Conservation (phyloP, 148 eudicot species). For the Polygonum aviculare region DNA sequence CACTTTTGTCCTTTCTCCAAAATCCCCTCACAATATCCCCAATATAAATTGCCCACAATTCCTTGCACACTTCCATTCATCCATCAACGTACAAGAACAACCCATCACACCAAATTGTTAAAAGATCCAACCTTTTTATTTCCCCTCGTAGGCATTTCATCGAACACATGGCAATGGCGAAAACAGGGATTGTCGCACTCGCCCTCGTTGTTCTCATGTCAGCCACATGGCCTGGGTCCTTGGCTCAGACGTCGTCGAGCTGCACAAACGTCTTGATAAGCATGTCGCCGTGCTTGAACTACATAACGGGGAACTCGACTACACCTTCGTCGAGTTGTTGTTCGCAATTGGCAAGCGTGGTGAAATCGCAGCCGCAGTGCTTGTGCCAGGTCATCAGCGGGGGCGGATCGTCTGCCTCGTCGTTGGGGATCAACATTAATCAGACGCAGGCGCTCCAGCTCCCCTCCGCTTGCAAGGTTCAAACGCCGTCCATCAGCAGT, state of each 20-base stretch:
- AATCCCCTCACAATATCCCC: not conserved
- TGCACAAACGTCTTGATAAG: conserved; percentile 33
- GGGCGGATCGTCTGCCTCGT: conserved; percentile 22
- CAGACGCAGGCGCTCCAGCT: conserved; percentile 31
- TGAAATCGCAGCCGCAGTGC: conserved; percentile 43
- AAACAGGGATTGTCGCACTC: conserved; percentile 8
- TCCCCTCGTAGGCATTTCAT: conserved; percentile 2
- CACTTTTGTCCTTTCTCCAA: not conserved
- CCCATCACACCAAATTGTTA: not conserved
- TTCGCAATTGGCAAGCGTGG: conserved; percentile 34
- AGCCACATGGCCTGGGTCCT: conserved; percentile 14
- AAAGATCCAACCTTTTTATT: not conserved
- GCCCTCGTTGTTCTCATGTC: conserved; percentile 13
- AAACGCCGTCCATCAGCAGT: conserved; percentile 31
- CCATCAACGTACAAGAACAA: not conserved
- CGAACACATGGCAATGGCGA: conserved; percentile 12
- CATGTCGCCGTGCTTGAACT: conserved; percentile 54
- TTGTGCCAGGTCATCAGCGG: conserved; percentile 29
- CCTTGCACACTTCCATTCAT: not conserved
- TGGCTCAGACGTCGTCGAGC: conserved; percentile 29
- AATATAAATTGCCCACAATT: not conserved
- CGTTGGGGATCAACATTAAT: conserved; percentile 28
- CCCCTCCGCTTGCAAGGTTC: conserved; percentile 29
- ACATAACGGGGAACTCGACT: conserved; percentile 47
- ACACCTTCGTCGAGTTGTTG: conserved; percentile 48